A percentile compares a stretch with the other conserved stretches of the same genome.
Evolutionary conservation across 345 rosid species (phyloP).

Genomic region (Linum lewisii): DNA sequence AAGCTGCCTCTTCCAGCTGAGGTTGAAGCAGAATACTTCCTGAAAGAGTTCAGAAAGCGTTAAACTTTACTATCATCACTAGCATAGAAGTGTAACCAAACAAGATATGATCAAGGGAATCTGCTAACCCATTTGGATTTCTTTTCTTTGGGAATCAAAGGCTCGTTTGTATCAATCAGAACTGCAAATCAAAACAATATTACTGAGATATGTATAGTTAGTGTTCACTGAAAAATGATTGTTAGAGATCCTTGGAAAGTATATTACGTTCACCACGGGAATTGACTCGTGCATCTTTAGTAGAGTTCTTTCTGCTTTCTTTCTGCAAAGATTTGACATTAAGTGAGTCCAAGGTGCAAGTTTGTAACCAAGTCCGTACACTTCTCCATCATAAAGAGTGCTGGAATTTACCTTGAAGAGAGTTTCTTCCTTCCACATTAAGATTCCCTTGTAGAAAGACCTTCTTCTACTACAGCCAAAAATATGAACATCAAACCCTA

Average conservation of each 20-base stretch:
- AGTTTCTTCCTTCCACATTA: constrained; percentile 93
- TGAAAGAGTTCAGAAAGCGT: constrained; percentile 15
- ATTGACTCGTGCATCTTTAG: constrained; percentile 32
- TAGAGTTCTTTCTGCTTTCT: constrained; percentile 41
- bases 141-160: constrained; percentile 58
- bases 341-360: background rate
- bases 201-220: background rate
- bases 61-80: background rate
- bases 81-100: background rate
- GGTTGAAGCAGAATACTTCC: constrained; percentile 63
- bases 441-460: constrained; percentile 43
- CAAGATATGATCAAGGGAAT: background rate
- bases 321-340: constrained; percentile 37
- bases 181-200: constrained; percentile 31
- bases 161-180: constrained; percentile 64
- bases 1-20: constrained; percentile 54
- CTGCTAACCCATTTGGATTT: constrained; percentile 47
- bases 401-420: constrained; percentile 50
- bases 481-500: no score
- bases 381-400: background rate
- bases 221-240: background rate
- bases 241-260: constrained; percentile 3
- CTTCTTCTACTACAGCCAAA: no score
- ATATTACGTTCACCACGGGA: constrained; percentile 84
- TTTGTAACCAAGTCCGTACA: no score